Conservation (phyloP, 2,329 filamentous ascomycete genomes). For the Zymoseptoria pseudotritici region DNA sequence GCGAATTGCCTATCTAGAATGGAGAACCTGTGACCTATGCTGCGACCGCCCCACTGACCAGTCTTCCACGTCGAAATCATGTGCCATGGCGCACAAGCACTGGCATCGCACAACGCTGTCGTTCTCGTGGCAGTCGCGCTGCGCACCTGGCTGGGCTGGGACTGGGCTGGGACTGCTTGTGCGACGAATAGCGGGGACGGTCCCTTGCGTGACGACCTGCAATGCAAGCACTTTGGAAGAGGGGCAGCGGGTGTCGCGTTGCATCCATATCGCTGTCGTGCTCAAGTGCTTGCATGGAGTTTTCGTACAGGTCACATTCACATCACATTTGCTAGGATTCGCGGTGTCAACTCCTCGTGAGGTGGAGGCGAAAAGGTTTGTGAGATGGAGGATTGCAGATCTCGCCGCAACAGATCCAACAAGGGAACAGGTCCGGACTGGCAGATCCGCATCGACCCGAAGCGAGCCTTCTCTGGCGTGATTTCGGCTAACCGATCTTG, state of each 20-base stretch:
- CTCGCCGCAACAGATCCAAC: not conserved
- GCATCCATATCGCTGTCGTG: conserved; percentile 15
- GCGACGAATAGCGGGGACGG: conserved; percentile 6
- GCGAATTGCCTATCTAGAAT: conserved; percentile 6
- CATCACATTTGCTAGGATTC: not conserved
- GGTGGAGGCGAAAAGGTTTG: not conserved
- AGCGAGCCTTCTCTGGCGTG: conserved; percentile 3
- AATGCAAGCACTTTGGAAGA: conserved; percentile 20
- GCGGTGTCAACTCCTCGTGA: not conserved
- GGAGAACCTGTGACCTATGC: conserved; percentile 10
- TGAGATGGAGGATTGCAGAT: not conserved
- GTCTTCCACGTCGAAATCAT: conserved; percentile 4
- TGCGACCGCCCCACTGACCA: not conserved
- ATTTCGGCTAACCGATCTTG: not conserved
- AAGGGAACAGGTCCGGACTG: not conserved
- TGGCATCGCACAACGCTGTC: conserved; percentile 10
- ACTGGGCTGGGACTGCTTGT: conserved; percentile 4
- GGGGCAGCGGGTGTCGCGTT: conserved; percentile 16
- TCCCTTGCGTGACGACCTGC: conserved; percentile 18
- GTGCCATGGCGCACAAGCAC: conserved; percentile 9
- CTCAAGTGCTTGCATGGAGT: conserved; percentile 17
- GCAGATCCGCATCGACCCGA: conserved; percentile 13
- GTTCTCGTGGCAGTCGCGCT: conserved; percentile 21
- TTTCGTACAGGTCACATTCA: conserved; percentile 9
- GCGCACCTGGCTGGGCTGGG: conserved; percentile 3